Conservation (phyloP, 495 filamentous ascomycete genomes). For the Talaromyces proteolyticus region DNA sequence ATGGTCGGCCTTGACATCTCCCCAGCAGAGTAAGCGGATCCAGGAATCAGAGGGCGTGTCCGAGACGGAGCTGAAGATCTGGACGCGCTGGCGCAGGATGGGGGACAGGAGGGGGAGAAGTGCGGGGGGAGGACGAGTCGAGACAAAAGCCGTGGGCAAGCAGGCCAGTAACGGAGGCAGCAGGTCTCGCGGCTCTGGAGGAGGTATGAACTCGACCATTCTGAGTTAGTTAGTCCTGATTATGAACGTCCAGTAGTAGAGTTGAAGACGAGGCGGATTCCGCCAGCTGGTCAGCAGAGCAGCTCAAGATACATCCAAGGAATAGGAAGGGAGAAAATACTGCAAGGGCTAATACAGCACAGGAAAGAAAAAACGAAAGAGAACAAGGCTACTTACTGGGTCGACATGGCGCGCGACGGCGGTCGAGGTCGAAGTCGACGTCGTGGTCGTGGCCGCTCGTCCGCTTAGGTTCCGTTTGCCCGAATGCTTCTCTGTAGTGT, state of each 20-base stretch:
- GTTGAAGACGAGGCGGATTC: background rate
- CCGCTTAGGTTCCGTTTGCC: constrained; percentile 10
- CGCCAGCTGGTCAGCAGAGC: background rate
- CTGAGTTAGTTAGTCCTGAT: background rate
- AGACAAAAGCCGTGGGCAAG: constrained; percentile 77
- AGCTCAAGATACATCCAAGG: background rate
- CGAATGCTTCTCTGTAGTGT: too few species aligned
- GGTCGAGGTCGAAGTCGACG: background rate
- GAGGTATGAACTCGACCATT: constrained; percentile 52
- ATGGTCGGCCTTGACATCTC: constrained; percentile 56
- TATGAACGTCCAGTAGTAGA: background rate
- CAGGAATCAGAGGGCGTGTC: constrained; percentile 67
- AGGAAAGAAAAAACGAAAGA: background rate
- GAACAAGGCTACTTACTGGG: background rate
- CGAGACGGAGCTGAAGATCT: constrained; percentile 56
- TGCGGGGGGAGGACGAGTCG: constrained; percentile 67
- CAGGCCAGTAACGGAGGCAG: constrained; percentile 77
- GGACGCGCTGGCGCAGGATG: constrained; percentile 82
- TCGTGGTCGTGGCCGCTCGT: constrained; percentile 2
- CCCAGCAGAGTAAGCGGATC: constrained; percentile 88
- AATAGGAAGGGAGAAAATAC: constrained; percentile 1
- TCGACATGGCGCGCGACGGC: background rate
- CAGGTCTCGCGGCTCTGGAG: constrained; percentile 58
- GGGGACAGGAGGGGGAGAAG: constrained; percentile 82
- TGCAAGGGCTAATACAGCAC: too few species aligned